Evolutionary conservation across 2,329 filamentous ascomycete genomes (phyloP), one percentile per base, ranked within the genome.

Genomic region (Paraconiothyrium sp.): DNA sequence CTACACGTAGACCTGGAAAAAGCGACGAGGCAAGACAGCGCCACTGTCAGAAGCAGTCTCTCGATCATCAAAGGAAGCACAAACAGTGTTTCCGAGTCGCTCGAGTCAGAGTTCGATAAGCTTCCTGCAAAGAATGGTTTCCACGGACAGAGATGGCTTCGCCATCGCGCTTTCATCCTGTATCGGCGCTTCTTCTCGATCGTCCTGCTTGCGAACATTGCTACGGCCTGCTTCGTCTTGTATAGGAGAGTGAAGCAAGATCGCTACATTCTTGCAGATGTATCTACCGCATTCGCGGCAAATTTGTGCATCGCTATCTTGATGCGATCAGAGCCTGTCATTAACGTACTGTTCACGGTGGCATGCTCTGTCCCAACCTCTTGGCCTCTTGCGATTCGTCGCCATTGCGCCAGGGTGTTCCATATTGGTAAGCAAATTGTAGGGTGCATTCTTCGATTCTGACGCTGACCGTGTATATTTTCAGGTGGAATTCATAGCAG

Each of bases 251-350:
- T 72, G 34, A 68, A 68, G 39, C 48, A 64, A 4, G 55, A 66
- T 4, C 57, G 66, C 35, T 68, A 65, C 35, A 68, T 76, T 10
- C 65, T 77, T 4, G 63, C 67, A 1, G 61, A 74, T 44, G 60
- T 78, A 32, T 74, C 76, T n/a, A 78, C 74, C 13, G 77, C 78
- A 2, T 73, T 76, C 9, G 76, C 78, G n/a, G 64, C 73, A 20
- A 81, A 82, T 59, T 66, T 79, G 4, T 72, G 69, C 48, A 57
- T 74, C 22, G 70, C 75, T 1, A 69, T 79, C 2, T 46, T 76
- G 37, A 74, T 77, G 63, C 75, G 78, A 3, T 77, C 74, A 4
- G 77, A 79, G 44, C 76, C 73, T 16, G 70, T 79, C 4, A 65
- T 79, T 58, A 79, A 79, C 48, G 48, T 75, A 20, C 67, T 79